These are phyloP conservation scores for Ophiostoma perfectum DNA, from an alignment of 2,329 filamentous ascomycete genomes.

Conservation along the genomic window DNA sequence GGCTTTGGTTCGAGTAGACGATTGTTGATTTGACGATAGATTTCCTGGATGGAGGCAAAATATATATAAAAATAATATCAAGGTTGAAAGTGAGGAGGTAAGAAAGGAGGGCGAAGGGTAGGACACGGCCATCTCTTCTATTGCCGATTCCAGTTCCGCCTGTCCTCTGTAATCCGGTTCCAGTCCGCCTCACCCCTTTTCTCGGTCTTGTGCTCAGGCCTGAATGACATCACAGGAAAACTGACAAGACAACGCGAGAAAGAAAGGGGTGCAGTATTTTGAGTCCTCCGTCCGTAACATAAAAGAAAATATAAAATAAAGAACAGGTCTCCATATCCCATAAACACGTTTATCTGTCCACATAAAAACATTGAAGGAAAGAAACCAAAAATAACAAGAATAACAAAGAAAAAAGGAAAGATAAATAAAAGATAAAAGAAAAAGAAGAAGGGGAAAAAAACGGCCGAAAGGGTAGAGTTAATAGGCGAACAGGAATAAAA, in stretches of 20 bases:
- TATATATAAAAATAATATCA: slow-evolving; percentile 2
- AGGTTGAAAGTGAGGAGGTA: not conserved
- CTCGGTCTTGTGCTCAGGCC: not conserved
- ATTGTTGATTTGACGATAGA: not conserved
- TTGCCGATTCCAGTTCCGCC: not conserved
- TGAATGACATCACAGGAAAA: slow-evolving; percentile 18
- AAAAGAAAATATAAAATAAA: slow-evolving; percentile 8
- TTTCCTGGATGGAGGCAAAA: slow-evolving; percentile 4
- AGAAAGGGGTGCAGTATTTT: not conserved
- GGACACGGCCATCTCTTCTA: too few species aligned
- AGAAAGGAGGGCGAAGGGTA: not conserved
- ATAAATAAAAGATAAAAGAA: not conserved
- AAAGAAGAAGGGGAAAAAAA: slow-evolving; percentile 7
- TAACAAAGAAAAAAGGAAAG: slow-evolving; percentile 2
- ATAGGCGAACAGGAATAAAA: slow-evolving; percentile 20
- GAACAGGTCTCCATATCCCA: slow-evolving; percentile 17
- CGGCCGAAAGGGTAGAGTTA: slow-evolving; percentile 4
- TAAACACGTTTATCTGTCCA: slow-evolving; percentile 20
- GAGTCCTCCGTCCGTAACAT: slow-evolving; percentile 10
- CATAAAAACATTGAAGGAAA: slow-evolving; percentile 10
- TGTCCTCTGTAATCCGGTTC: not conserved
- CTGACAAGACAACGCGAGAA: not conserved
- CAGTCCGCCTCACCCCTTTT: not conserved
- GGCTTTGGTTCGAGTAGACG: not conserved
- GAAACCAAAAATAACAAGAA: not conserved